These are phyloP conservation scores for Fusarium sp. DNA, from an alignment of 2,329 filamentous ascomycete genomes.

Conservation along the genomic window DNA sequence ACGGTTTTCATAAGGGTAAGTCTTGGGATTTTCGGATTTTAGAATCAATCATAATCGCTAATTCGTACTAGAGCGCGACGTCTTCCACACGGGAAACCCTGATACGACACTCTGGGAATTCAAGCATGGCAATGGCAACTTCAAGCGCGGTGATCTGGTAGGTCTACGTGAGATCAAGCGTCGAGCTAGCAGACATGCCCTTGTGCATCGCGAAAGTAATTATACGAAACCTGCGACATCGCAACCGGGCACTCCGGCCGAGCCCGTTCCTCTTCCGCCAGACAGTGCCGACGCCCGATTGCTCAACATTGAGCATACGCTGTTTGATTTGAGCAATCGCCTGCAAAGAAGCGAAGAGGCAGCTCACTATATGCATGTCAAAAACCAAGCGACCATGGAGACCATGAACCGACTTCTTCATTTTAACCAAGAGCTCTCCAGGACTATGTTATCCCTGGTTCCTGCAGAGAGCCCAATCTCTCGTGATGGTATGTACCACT, in stretches of 20 bases:
- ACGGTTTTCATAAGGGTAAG: conserved; percentile 97
- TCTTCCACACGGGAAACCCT: conserved; percentile 94
- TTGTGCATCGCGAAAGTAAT: conserved; percentile 92
- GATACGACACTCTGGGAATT: conserved; percentile 98
- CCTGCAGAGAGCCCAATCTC: conserved; percentile 81
- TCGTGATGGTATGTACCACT: conserved; percentile 76
- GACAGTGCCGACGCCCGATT: conserved; percentile 83
- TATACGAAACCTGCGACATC: conserved; percentile 79
- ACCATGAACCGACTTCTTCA: conserved; percentile 76
- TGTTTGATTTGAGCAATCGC: conserved; percentile 82
- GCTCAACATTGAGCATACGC: conserved; percentile 78
- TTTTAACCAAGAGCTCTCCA: conserved; percentile 87
- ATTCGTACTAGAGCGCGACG: conserved; percentile 81
- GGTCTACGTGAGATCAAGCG: conserved; percentile 95
- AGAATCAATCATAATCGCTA: not conserved
- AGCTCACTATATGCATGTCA: conserved; percentile 80
- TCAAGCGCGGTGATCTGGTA: conserved; percentile 92
- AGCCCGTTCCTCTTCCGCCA: conserved; percentile 75
- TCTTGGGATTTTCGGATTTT: not conserved
- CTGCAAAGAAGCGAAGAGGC: conserved; percentile 86
- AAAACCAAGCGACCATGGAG: conserved; percentile 85
- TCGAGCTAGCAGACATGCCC: conserved; percentile 88
- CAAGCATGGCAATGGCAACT: conserved; percentile 96
- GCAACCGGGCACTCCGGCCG: conserved; percentile 85
- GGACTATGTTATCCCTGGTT: conserved; percentile 77